These are phyloP conservation scores for Penicillium herquei DNA, from an alignment of 495 filamentous ascomycete species.

Conservation along the genomic window DNA sequence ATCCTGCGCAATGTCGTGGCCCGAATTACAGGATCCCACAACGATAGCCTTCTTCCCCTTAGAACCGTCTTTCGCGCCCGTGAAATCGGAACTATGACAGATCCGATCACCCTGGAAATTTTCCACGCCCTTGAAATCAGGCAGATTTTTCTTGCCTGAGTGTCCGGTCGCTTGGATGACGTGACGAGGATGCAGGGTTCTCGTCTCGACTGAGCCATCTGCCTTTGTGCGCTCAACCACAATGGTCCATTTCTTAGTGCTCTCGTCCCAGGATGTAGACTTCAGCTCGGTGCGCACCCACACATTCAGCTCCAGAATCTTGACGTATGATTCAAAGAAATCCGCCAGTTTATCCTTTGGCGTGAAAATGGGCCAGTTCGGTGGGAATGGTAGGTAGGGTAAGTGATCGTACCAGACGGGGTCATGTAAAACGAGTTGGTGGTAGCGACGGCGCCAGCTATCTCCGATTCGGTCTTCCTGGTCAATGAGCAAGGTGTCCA, in stretches of 20 bases:
- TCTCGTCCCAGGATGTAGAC: constrained; percentile 52
- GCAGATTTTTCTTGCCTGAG: constrained; percentile 66
- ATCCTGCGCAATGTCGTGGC: constrained; percentile 81
- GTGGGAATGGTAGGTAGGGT: constrained; percentile 69
- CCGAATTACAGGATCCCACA: constrained; percentile 78
- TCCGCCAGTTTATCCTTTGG: constrained; percentile 81
- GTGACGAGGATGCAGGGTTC: constrained; percentile 63
- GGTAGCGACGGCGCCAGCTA: constrained; percentile 71
- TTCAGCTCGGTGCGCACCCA: constrained; percentile 61
- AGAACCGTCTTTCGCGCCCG: constrained; percentile 49
- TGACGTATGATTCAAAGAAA: constrained; percentile 74
- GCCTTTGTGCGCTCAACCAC: constrained; percentile 48
- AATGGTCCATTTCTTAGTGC: constrained; percentile 58
- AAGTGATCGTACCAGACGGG: constrained; percentile 76
- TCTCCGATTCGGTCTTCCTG: constrained; percentile 65
- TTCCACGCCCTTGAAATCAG: constrained; percentile 59
- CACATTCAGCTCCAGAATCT: constrained; percentile 72
- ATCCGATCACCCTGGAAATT: constrained; percentile 52
- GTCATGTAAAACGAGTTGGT: constrained; percentile 68
- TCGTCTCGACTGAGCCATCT: constrained; percentile 50
- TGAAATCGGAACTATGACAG: constrained; percentile 71
- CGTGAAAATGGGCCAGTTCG: constrained; percentile 65
- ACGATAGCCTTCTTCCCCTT: constrained; percentile 68
- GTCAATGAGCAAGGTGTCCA: constrained; percentile 66
- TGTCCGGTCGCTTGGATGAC: constrained; percentile 73